Evolutionary conservation across 192 early-diverging fungal species (phyloP).

Genomic region (Phycomyces nitens): DNA sequence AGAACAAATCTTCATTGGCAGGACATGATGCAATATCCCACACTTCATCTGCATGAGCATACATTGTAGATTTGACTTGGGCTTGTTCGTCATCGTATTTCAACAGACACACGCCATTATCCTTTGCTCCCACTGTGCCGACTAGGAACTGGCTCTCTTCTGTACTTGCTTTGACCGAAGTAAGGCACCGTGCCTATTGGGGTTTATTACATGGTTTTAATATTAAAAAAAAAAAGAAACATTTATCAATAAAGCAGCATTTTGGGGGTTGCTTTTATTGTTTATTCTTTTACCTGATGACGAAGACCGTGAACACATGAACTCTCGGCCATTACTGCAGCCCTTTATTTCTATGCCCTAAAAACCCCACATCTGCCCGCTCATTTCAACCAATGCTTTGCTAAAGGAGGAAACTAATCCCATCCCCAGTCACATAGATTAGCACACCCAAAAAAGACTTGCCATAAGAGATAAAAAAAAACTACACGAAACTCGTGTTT

Average conservation of each 20-base stretch:
- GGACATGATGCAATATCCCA: conserved; percentile 64
- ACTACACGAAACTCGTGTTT: too few species aligned
- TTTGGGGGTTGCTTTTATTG: too few species aligned
- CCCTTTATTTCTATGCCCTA: conserved; percentile 8
- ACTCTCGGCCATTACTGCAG: conserved; percentile 19
- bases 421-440: neutral
- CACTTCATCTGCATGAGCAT: conserved; percentile 63
- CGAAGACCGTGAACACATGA: conserved; percentile 64
- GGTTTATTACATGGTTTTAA: neutral
- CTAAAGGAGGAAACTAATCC: neutral
- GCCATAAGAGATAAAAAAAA: too few species aligned
- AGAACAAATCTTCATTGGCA: conserved; percentile 50
- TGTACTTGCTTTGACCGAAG: conserved; percentile 52
- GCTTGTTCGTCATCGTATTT: conserved; percentile 73
- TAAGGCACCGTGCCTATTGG: conserved; percentile 57
- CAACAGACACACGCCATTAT: conserved; percentile 67
- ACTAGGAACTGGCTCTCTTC: conserved; percentile 74
- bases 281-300: conserved; percentile 50
- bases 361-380: too few species aligned
- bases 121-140: conserved; percentile 57
- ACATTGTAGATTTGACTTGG: conserved; percentile 55
- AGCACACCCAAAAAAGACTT: too few species aligned
- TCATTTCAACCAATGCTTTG: too few species aligned
- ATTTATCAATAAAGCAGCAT: too few species aligned
- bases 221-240: neutral